Evolutionary conservation across 163 green algal species (phyloP).

Genomic region (Volvox carteri): DNA sequence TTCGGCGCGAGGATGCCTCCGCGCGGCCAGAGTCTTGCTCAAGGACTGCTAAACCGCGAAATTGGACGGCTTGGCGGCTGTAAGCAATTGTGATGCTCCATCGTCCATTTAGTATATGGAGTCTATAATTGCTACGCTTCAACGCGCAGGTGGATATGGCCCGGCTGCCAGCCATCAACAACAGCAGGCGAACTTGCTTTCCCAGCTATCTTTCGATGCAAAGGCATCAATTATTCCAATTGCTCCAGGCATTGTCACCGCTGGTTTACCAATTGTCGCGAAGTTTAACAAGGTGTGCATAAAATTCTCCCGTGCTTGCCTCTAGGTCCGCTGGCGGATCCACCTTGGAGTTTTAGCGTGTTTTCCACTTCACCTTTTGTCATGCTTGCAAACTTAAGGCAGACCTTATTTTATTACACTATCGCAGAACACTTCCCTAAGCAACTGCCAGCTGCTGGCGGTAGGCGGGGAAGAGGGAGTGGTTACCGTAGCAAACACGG

Average conservation of each 20-base stretch:
- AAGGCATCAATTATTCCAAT: background rate
- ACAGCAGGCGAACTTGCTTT: slow-evolving; percentile 4
- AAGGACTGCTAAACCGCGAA: slow-evolving; percentile 12
- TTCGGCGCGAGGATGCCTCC: slow-evolving; percentile 1
- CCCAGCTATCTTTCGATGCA: background rate
- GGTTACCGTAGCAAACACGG: slow-evolving; percentile 8
- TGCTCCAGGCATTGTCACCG: background rate
- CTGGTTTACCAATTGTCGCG: background rate
- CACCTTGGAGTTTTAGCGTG: no score
- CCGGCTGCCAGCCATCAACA: background rate
- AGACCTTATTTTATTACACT: no score
- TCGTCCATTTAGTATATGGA: background rate
- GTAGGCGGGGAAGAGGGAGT: slow-evolving; percentile 45
- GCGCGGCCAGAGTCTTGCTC: background rate
- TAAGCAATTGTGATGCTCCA: background rate
- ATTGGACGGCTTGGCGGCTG: background rate
- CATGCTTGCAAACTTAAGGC: no score
- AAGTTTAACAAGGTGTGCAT: slow-evolving; percentile 39
- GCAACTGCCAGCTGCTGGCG: slow-evolving; percentile 24
- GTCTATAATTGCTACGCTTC: background rate
- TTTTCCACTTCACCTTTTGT: no score
- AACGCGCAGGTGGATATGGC: slow-evolving; percentile 8
- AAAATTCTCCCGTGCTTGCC: no score
- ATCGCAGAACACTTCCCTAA: background rate
- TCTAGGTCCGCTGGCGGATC: no score